Percentiles rank a stretch among this genome's conserved stretches.
Evolutionary conservation across 768 basidiomycete species (phyloP).

Genomic region (Austroboletus festivus): DNA sequence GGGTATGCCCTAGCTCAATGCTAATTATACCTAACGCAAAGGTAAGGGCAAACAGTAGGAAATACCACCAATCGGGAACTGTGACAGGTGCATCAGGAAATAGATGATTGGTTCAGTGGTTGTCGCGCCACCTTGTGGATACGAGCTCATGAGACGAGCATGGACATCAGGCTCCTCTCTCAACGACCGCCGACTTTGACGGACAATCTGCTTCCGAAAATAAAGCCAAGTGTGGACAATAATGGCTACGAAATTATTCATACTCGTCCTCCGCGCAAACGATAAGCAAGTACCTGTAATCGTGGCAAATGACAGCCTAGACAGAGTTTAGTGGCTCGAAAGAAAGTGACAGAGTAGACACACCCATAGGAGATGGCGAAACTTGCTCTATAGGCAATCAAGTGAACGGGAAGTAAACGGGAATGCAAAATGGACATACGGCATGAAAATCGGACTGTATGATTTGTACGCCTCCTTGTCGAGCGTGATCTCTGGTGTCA

Average conservation of each 20-base stretch:
- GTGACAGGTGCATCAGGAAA: no score
- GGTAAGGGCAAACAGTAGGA: slow-evolving; percentile 63
- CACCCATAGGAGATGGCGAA: slow-evolving; percentile 34
- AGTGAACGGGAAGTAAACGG: background rate
- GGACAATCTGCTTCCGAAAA: slow-evolving; percentile 78
- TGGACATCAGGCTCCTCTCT: slow-evolving; percentile 83
- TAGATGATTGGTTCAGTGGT: background rate
- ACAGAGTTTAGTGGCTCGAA: slow-evolving; percentile 35
- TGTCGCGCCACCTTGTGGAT: slow-evolving; percentile 41
- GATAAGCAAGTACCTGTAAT: slow-evolving; percentile 54
- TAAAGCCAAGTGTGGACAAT: slow-evolving; percentile 45
- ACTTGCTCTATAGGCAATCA: slow-evolving; percentile 14
- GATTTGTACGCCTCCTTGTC: slow-evolving; percentile 48
- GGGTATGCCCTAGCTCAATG: slow-evolving; percentile 72
- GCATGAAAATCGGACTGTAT: slow-evolving; percentile 62
- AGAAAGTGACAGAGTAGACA: background rate
- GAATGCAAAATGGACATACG: slow-evolving; percentile 27
- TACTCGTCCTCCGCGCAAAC: background rate
- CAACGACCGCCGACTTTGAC: slow-evolving; percentile 64
- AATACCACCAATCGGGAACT: slow-evolving; percentile 88
- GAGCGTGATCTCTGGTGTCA: slow-evolving; percentile 51
- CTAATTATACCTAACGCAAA: slow-evolving; percentile 65
- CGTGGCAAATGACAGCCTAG: slow-evolving; percentile 74
- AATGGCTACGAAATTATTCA: slow-evolving; percentile 18
- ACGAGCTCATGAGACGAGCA: slow-evolving; percentile 74